Conservation (phyloP, 179 eudicot species). For the Silene noctiflora region DNA sequence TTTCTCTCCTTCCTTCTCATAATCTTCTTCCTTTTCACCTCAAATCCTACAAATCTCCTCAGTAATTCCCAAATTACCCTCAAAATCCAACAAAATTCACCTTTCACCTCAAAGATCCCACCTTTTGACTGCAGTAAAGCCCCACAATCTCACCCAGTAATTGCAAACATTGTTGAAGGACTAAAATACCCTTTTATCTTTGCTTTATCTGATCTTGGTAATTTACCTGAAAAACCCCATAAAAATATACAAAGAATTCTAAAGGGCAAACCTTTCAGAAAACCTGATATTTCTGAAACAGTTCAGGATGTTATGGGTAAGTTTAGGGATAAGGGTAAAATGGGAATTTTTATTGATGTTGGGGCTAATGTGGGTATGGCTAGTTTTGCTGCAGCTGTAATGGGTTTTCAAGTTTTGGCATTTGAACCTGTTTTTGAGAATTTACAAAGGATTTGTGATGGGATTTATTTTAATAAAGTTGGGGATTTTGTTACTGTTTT, state of each 20-base stretch:
- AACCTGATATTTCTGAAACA: slow-evolving; percentile 70
- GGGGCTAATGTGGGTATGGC: slow-evolving; percentile 99
- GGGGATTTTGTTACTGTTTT: slow-evolving; percentile 65
- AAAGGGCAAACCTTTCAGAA: slow-evolving; percentile 65
- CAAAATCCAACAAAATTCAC: slow-evolving; percentile 18
- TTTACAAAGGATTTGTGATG: slow-evolving; percentile 93
- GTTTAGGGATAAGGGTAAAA: slow-evolving; percentile 38
- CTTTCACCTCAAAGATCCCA: slow-evolving; percentile 30
- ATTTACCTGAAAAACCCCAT: slow-evolving; percentile 80
- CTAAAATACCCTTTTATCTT: slow-evolving; percentile 66
- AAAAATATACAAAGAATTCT: slow-evolving; percentile 74
- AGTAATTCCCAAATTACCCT: slow-evolving; percentile 15
- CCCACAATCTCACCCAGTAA: slow-evolving; percentile 78
- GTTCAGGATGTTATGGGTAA: slow-evolving; percentile 61
- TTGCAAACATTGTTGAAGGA: slow-evolving; percentile 75
- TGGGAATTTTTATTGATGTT: slow-evolving; percentile 76
- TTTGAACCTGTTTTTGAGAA: slow-evolving; percentile 97
- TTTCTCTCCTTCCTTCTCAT: slow-evolving; percentile 51
- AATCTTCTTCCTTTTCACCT: slow-evolving; percentile 48
- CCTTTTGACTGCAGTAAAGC: slow-evolving; percentile 68
- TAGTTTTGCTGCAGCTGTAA: slow-evolving; percentile 77
- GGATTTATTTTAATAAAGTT: slow-evolving; percentile 77
- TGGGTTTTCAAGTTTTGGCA: slow-evolving; percentile 75
- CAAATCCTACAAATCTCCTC: slow-evolving; percentile 31
- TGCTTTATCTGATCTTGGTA: slow-evolving; percentile 71